A percentile compares a stretch with the other conserved stretches of the same genome.
Conservation (phyloP, 2,329 filamentous ascomycete genomes). For the Claviceps sorghi region DNA sequence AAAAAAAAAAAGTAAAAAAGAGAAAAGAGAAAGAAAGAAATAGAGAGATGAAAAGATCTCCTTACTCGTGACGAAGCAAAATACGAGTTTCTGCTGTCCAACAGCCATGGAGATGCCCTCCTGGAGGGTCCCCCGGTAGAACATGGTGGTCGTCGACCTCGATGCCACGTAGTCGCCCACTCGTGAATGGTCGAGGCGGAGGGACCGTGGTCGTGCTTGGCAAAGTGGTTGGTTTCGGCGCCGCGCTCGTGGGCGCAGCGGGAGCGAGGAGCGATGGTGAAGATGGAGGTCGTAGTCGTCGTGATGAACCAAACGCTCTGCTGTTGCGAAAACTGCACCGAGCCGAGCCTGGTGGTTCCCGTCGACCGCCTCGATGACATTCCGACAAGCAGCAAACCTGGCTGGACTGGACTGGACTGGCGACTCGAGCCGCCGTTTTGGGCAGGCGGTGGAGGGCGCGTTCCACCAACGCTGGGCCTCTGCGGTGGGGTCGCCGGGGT, state of each 20-base stretch:
- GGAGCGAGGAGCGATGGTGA: too few relatives aligned
- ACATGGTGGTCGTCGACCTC: conserved; percentile 38
- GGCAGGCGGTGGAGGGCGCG: conserved; percentile 8
- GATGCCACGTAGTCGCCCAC: too few relatives aligned
- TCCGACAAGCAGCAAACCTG: background rate
- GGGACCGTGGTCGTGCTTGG: too few relatives aligned
- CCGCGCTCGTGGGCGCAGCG: too few relatives aligned
- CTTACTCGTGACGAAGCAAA: conserved; percentile 71
- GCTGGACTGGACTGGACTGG: too few relatives aligned
- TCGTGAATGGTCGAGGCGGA: too few relatives aligned
- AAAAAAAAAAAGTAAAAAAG: too few relatives aligned
- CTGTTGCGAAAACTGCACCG: background rate
- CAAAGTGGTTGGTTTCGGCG: too few relatives aligned
- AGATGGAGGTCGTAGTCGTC: background rate
- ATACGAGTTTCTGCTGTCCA: conserved; percentile 59
- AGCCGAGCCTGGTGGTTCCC: too few relatives aligned
- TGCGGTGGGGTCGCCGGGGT: background rate
- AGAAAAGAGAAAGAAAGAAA: too few relatives aligned
- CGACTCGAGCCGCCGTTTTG: background rate
- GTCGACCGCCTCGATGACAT: conserved; percentile 1
- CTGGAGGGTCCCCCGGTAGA: conserved; percentile 67
- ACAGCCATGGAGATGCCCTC: conserved; percentile 67
- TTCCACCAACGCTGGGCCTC: background rate
- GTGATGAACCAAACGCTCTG: background rate
- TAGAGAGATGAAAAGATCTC: background rate